Evolutionary conservation across 768 basidiomycete species (phyloP), one percentile per base, ranked within the genome.

Genomic region (Tylopilus sp.): DNA sequence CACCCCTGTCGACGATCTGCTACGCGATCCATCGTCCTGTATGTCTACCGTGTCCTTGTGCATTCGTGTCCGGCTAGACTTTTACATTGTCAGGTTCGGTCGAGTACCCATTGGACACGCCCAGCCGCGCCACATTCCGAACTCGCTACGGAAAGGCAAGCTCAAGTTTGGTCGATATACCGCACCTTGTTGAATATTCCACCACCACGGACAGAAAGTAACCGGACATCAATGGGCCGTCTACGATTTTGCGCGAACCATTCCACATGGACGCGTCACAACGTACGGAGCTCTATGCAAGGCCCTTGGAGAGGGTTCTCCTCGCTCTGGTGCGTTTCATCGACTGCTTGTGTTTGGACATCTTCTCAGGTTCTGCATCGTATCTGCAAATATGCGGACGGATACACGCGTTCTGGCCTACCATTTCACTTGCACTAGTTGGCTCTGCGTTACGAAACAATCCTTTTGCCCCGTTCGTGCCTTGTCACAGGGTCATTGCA

Each of bases 401-500:
- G 17, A n/a, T 29, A 9, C 29, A n/a, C 10, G 24, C 26, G 17
- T 24, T 21, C 22, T 47, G 16, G 45, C 22, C 31, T 13, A 14
- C 17, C 2, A 29, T 41, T 26, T 10, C 3, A 13, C 36, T 17
- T 13, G 9, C 6, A 28, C 50, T 16, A 82, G 85, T 85, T n/a
- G 87, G 86, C 19, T 74, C 71, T 29, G 86, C 85, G 0, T 68
- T 88, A 25, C 74, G 81, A 37, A 75, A 73, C 45, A 87, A 88
- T 59, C 85, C 86, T 0, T 89, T 87, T 64, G 77, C 78, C 5
- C 86, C 86, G 0, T 76, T 73, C 53, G 74, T 88, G 6, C 87
- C 86, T 0, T 89, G 87, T 54, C 87, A 88, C 60, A 80, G 86
- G 30, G 77, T 89, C 48, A 78, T 88, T 14, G 82, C 85, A 0